Percentiles rank a stretch among this genome's conserved stretches.
Evolutionary conservation across 2,329 filamentous ascomycete species (phyloP).

Genomic region (Botrytis porri): DNA sequence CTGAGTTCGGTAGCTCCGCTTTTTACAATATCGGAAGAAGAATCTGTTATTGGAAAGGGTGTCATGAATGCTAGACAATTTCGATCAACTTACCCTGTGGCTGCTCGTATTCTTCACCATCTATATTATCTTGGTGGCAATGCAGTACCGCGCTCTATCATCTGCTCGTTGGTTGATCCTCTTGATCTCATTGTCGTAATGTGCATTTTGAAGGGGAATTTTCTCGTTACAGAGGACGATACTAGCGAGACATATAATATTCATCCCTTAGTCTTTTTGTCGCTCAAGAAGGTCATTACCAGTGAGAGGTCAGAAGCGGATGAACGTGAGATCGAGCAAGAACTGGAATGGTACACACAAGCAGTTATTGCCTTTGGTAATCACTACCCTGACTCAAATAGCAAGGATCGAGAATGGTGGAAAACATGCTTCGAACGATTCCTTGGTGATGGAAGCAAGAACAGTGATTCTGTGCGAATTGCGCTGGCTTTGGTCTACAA

Average conservation of each 20-base stretch:
- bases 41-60: slow-evolving; percentile 29
- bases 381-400: slow-evolving; percentile 28
- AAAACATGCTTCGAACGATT: slow-evolving; percentile 30
- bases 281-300: slow-evolving; percentile 26
- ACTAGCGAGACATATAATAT: slow-evolving; percentile 29
- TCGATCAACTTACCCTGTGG: slow-evolving; percentile 22
- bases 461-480: slow-evolving; percentile 24
- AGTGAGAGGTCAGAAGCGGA: slow-evolving; percentile 20
- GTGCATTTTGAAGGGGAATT: slow-evolving; percentile 29
- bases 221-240: slow-evolving; percentile 22
- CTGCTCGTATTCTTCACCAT: slow-evolving; percentile 27
- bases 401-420: slow-evolving; percentile 31
- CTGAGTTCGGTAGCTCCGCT: slow-evolving; percentile 27
- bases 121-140: slow-evolving; percentile 30
- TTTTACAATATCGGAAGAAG: slow-evolving; percentile 22
- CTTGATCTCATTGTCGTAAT: slow-evolving; percentile 31
- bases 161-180: slow-evolving; percentile 26
- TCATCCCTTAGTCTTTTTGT: slow-evolving; percentile 30
- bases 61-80: slow-evolving; percentile 28
- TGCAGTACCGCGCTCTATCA: slow-evolving; percentile 27
- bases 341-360: slow-evolving; percentile 30
- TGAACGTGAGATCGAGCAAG: slow-evolving; percentile 24
- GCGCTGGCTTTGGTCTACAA: slow-evolving; percentile 29
- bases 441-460: slow-evolving; percentile 25
- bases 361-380: slow-evolving; percentile 28